phyloP scores from a whole-genome alignment of 306 rosid genomes.

The Purshia tridentata region DNA sequence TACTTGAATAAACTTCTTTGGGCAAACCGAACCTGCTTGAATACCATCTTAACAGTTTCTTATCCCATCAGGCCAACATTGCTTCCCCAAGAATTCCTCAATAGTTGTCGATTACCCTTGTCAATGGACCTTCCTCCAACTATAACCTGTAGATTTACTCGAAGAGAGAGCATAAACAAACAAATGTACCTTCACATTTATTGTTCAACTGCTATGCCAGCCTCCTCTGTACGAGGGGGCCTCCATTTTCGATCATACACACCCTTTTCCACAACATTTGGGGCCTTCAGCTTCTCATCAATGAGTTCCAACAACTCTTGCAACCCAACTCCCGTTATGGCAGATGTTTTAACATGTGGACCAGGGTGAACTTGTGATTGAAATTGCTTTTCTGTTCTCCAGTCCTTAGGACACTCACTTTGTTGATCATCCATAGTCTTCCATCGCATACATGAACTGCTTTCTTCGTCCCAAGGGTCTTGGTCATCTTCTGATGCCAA shows the following conservation, averaged over 20 bases:
- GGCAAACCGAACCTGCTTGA: not conserved
- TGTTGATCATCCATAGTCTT: constrained; percentile 26
- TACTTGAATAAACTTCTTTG: not conserved
- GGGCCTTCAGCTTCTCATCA: constrained; percentile 58
- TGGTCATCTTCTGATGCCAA: constrained; percentile 42
- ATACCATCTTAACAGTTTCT: not conserved
- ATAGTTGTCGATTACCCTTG: not conserved
- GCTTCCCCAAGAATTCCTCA: not conserved
- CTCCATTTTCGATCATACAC: constrained; percentile 72
- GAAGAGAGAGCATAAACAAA: not conserved
- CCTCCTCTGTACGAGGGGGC: constrained; percentile 54
- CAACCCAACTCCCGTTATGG: constrained; percentile 74
- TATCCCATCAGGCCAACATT: not conserved
- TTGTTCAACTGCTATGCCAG: constrained; percentile 40
- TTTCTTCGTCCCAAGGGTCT: constrained; percentile 39
- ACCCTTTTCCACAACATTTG: constrained; percentile 47
- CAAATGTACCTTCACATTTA: constrained; percentile 11
- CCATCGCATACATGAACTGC: constrained; percentile 26
- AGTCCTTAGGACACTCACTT: constrained; percentile 27
- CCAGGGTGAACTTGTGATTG: constrained; percentile 33
- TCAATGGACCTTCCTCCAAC: not conserved
- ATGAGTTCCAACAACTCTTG: constrained; percentile 73
- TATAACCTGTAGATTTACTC: not conserved
- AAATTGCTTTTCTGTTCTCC: constrained; percentile 22
- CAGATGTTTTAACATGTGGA: constrained; percentile 76